Evolutionary conservation across 441 rosid genomes (phyloP), one percentile per base, ranked within the genome.

Genomic region (Erodium chrysanthum): DNA sequence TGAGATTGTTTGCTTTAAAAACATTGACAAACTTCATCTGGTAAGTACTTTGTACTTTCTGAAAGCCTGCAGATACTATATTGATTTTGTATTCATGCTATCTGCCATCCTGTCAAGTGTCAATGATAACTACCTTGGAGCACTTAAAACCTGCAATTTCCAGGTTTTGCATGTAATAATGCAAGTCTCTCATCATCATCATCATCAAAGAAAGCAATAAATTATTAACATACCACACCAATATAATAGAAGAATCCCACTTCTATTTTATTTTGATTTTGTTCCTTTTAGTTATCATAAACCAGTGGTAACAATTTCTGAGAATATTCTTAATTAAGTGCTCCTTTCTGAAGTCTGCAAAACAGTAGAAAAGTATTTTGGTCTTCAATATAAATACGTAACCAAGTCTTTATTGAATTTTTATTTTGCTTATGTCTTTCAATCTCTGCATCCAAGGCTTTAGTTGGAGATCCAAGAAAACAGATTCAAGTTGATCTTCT

Each of bases 391-490:
- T 31, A 31, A 31, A 31, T 31, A 31, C 4, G 35, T 31, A 31
- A 31, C 35, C 35, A 31, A 31, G 35, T 31, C 5, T 5, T 2
- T 5, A 17, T 14, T 50, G 58, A 52, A 15, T 40, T 52, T 15
- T 52, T 52, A 15, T 15, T 52, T 15, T 5, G 46, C 35, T 31
- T 4, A 31, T 31, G 35, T 63, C 35, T 52, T 12, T 50, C 65
- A 37, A 10, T 35, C 33, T 70, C 27, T 70, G 14, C 69, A 46
- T 65, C 21, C 75, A 48, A 90, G 98, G 90, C 96, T 78, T 82
- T 93, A 73, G 81, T 87, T 75, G 98, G 98, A 76, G 96, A 93
- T 64, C 88, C 96, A 11, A 81, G 97, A 83, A 82, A 88, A 82
- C 81, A 79, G 83, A 84, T 93, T 84, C 97, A 93, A 70, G 81